phyloP scores from a whole-genome alignment of 768 basidiomycete species.

The Serendipita sp. region DNA sequence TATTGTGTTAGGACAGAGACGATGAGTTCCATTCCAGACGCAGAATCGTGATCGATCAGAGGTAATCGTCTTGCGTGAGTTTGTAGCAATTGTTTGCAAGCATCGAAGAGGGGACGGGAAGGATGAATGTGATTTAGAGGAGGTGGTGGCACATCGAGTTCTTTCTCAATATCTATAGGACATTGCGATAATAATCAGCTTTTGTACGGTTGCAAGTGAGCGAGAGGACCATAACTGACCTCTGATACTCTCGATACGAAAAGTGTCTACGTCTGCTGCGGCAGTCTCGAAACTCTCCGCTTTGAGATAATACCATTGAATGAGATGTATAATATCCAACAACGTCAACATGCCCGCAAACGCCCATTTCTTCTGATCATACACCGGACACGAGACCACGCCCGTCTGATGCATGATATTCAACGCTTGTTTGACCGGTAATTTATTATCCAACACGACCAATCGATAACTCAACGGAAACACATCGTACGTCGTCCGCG shows the following conservation, averaged over 20 bases:
- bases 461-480: slow-evolving; percentile 94
- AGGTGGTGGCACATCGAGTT: slow-evolving; percentile 80
- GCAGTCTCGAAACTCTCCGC: slow-evolving; percentile 68
- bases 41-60: slow-evolving; percentile 79
- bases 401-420: slow-evolving; percentile 32
- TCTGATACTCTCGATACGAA: slow-evolving; percentile 75
- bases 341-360: slow-evolving; percentile 99
- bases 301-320: slow-evolving; percentile 92
- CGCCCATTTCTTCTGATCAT: slow-evolving; percentile 84
- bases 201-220: neutral
- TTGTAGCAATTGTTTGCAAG: slow-evolving; percentile 75
- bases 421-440: slow-evolving; percentile 90
- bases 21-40: slow-evolving; percentile 90
- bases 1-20: slow-evolving; percentile 95
- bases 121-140: slow-evolving; percentile 84
- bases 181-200: slow-evolving; percentile 6
- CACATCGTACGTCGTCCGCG: slow-evolving; percentile 83
- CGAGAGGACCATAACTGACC: slow-evolving; percentile 30
- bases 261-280: slow-evolving; percentile 78
- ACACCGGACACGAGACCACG: slow-evolving; percentile 93
- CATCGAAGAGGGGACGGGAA: slow-evolving; percentile 72
- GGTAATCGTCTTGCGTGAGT: slow-evolving; percentile 92
- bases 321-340: slow-evolving; percentile 97
- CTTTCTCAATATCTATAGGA: slow-evolving; percentile 73
- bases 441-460: slow-evolving; percentile 89